Conservation (phyloP, 1,284 basidiomycete genomes). For the Chalciporus piperatoides region DNA sequence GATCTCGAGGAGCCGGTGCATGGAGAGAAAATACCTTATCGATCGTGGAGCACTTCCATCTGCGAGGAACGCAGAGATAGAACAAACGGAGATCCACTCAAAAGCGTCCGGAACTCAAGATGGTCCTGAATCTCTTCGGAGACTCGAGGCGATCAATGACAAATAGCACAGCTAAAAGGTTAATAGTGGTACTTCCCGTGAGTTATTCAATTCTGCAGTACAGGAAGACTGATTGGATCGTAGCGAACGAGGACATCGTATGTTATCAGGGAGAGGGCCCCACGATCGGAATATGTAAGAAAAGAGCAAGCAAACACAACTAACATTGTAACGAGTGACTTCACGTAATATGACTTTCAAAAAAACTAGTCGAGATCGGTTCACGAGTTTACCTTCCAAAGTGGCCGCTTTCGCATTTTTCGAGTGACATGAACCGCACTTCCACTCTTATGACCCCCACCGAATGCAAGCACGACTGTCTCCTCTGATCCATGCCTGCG, state of each 20-base stretch:
- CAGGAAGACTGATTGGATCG: background rate
- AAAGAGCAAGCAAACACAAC: conserved; percentile 15
- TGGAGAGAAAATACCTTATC: conserved; percentile 41
- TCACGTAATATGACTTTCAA: conserved; percentile 29
- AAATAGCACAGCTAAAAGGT: conserved; percentile 26
- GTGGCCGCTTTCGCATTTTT: conserved; percentile 74
- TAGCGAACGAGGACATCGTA: conserved; percentile 2
- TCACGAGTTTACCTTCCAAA: conserved; percentile 82
- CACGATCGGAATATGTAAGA: conserved; percentile 22
- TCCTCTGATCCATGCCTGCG: conserved; percentile 67
- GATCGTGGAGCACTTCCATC: conserved; percentile 40
- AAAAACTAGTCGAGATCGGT: conserved; percentile 13
- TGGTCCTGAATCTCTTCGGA: conserved; percentile 8
- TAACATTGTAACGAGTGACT: conserved; percentile 15
- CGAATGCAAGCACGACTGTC: conserved; percentile 83
- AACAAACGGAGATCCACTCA: conserved; percentile 18
- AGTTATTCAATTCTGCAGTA: conserved; percentile 13
- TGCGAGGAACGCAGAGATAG: conserved; percentile 14
- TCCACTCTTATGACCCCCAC: conserved; percentile 60
- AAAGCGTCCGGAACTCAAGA: conserved; percentile 21
- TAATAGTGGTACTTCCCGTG: conserved; percentile 27
- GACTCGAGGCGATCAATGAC: conserved; percentile 23
- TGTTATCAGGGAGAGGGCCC: conserved; percentile 3
- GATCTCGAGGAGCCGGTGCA: conserved; percentile 46
- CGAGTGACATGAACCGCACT: conserved; percentile 82